phyloP scores from a whole-genome alignment of 495 filamentous ascomycete genomes.

The Tuber umbilicatum region DNA sequence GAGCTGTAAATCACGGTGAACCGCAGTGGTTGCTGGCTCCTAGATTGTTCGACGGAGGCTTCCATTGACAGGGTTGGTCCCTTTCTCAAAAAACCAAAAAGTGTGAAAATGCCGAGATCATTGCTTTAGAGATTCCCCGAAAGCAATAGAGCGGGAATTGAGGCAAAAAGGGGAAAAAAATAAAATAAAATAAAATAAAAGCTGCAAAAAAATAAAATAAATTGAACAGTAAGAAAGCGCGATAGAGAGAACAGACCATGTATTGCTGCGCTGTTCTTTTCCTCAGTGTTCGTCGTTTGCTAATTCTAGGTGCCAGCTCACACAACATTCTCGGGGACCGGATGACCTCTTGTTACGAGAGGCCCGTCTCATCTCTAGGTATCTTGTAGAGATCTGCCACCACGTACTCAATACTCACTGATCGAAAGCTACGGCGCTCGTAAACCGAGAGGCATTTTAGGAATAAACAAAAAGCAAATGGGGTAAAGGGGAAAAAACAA shows the following conservation, averaged over 20 bases:
- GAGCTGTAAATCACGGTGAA: constrained; percentile 35
- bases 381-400: constrained; percentile 26
- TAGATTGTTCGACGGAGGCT: constrained; percentile 39
- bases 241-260: constrained; percentile 21
- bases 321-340: constrained; percentile 19
- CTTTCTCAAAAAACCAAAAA: background rate
- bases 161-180: background rate
- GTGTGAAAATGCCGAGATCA: background rate
- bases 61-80: constrained; percentile 29
- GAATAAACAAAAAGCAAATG: constrained; percentile 8
- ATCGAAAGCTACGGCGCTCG: constrained; percentile 17
- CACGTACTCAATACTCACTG: constrained; percentile 37
- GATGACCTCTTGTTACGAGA: constrained; percentile 24
- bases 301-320: constrained; percentile 33
- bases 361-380: constrained; percentile 31
- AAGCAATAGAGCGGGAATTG: background rate
- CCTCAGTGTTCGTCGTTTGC: constrained; percentile 24
- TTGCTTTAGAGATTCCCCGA: background rate
- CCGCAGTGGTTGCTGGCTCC: constrained; percentile 27
- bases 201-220: background rate
- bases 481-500: constrained; percentile 12
- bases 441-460: constrained; percentile 4
- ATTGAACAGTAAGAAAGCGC: constrained; percentile 10
- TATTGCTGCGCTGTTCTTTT: constrained; percentile 37
- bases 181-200: background rate